A percentile compares a stretch with the other conserved stretches of the same genome.
Evolutionary conservation across 768 basidiomycete species (phyloP).

Genomic region (Tylopilus rubrobrunneus): DNA sequence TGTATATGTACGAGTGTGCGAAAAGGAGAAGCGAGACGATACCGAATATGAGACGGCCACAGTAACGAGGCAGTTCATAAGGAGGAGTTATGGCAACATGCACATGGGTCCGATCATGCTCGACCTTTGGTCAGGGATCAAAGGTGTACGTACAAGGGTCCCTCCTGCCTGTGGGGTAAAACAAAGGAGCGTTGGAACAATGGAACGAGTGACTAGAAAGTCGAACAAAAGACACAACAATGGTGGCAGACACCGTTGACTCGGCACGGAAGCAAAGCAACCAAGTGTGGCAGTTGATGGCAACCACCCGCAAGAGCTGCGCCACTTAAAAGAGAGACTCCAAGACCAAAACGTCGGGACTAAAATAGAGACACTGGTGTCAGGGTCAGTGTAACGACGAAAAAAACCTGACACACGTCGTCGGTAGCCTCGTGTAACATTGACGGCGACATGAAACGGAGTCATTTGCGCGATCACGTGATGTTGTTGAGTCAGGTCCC

Average conservation of each 20-base stretch:
- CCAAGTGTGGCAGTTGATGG: neutral
- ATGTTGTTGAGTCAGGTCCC: constrained; percentile 32
- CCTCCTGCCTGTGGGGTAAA: neutral
- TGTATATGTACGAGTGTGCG: too few species aligned
- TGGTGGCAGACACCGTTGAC: neutral
- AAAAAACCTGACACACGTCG: neutral
- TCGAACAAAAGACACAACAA: constrained; percentile 23
- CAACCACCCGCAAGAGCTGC: neutral
- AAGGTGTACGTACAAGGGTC: neutral
- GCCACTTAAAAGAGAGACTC: neutral
- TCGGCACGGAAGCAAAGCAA: neutral
- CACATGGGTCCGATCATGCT: too few species aligned
- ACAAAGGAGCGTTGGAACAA: constrained; percentile 21
- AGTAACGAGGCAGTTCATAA: too few species aligned
- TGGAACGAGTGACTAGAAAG: constrained; percentile 12
- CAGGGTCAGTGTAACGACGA: constrained; percentile 3
- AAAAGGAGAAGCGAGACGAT: too few species aligned
- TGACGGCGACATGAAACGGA: constrained; percentile 26
- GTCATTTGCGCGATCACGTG: constrained; percentile 31
- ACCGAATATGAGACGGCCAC: too few species aligned
- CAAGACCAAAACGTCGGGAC: too few species aligned
- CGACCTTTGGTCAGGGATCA: too few species aligned
- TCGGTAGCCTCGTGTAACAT: constrained; percentile 34
- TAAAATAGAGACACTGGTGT: neutral
- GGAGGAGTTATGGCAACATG: too few species aligned